Evolutionary conservation across 2,329 filamentous ascomycete species (phyloP), one percentile per base, ranked within the genome.

Genomic region (Pseudogymnoascus sp.): DNA sequence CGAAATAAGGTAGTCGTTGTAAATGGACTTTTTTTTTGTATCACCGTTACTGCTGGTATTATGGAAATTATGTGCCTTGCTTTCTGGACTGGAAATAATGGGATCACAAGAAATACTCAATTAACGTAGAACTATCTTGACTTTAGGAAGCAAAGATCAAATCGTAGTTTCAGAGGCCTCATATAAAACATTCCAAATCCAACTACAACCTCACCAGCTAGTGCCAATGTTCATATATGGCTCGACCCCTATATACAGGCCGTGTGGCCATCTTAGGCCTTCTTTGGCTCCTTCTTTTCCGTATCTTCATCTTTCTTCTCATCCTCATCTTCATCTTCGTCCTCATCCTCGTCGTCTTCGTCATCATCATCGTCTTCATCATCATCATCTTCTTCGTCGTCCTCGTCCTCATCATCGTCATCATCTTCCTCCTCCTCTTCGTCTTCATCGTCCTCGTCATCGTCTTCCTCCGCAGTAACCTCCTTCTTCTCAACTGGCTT

Each of bases 271-370:
- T 74, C 68, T 1, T 72, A 73, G 1, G 70, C 70, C 7, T 73
- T 70, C 4, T 72, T 64, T 6, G 64, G 12, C 37, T 74, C 72
- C 0, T 73, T 66, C 63, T 73, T 76, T 70, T 80, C 77, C 59
- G 74, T 62, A 2, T 45, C 61, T 8, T 65, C 42, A 5, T 69
- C 69, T 76, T 70, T 18, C 71, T 71, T 65, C 10, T 33, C 33
- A 2, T 58, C 21, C 2, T 58, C 42, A 7, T 27, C 18, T 10
- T 31, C 35, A 7, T 45, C 27, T 1, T 37, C 62, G 13, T 48
- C 59, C 1, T 35, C 62, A 5, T 35, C 29, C 4, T 55, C 42
- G n/a, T 55, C 29, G 5, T 35, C 39, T 9, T 36, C 21, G 2
- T 36, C 52, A 12, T 29, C 42, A 1, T 64, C 25, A 2, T 58